These are phyloP conservation scores for Hyaloscypha bicolor DNA, from an alignment of 495 filamentous ascomycete genomes.

Conservation along the genomic window DNA sequence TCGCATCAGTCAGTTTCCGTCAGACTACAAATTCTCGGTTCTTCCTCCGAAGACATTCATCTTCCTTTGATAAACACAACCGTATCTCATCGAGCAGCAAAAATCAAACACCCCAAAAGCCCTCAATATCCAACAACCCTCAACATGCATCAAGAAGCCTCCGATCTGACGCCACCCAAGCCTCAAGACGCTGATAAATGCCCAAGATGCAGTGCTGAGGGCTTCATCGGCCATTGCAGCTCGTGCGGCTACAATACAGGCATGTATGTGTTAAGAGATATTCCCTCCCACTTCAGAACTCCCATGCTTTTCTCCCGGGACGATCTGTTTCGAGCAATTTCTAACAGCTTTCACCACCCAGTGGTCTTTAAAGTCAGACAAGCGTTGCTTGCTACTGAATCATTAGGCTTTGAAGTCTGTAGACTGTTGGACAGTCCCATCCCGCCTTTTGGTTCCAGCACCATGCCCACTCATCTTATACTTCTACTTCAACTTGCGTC, in stretches of 20 bases:
- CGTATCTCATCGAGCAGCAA: background rate
- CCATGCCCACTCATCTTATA: no score
- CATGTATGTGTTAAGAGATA: background rate
- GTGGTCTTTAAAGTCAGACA: no score
- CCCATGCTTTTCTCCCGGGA: no score
- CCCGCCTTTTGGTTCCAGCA: no score
- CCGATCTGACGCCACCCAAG: background rate
- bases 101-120: background rate
- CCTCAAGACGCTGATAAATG: slow-evolving; percentile 11
- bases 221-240: background rate
- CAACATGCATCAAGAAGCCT: background rate
- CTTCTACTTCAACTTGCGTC: no score
- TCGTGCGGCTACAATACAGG: slow-evolving; percentile 2
- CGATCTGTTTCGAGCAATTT: no score
- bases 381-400: no score
- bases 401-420: no score
- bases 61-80: background rate
- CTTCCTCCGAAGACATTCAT: background rate
- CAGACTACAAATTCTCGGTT: background rate
- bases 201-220: slow-evolving; percentile 3
- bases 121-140: background rate
- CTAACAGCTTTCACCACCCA: no score
- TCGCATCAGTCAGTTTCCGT: background rate
- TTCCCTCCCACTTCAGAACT: no score
- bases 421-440: no score